phyloP scores from a whole-genome alignment of 176 grass and related monocot species.

The Phragmites australis region DNA sequence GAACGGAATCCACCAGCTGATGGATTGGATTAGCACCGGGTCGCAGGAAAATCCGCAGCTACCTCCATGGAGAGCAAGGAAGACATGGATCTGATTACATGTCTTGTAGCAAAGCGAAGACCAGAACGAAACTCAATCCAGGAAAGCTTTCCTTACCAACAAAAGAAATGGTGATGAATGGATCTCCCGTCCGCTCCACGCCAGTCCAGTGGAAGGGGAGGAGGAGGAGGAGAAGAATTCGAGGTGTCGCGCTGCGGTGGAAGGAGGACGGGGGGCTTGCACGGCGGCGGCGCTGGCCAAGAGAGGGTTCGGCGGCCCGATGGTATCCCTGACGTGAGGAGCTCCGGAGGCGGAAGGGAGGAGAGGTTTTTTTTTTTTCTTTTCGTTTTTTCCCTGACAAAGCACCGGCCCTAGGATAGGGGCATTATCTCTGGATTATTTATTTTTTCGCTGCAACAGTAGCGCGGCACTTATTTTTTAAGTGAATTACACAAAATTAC shows the following conservation, averaged over 20 bases:
- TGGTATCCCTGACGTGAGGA: not conserved
- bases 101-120: not conserved
- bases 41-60: not conserved
- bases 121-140: not conserved
- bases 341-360: not conserved
- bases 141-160: slow-evolving; percentile 1
- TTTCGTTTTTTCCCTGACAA: not conserved
- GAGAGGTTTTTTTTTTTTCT: not conserved
- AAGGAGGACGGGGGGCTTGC: not conserved
- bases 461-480: too few species aligned
- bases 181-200: not conserved
- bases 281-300: not conserved
- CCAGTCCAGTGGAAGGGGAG: not conserved
- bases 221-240: not conserved
- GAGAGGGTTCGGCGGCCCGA: not conserved
- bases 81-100: not conserved
- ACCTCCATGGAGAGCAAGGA: not conserved
- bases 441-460: not conserved
- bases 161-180: not conserved
- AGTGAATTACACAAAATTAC: too few species aligned
- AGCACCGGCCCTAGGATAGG: slow-evolving; percentile 20
- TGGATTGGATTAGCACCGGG: not conserved
- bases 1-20: not conserved
- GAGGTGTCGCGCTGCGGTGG: not conserved
- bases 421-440: slow-evolving; percentile 14